phyloP scores from a whole-genome alignment of 345 rosid genomes.

The Camelina laxa region DNA sequence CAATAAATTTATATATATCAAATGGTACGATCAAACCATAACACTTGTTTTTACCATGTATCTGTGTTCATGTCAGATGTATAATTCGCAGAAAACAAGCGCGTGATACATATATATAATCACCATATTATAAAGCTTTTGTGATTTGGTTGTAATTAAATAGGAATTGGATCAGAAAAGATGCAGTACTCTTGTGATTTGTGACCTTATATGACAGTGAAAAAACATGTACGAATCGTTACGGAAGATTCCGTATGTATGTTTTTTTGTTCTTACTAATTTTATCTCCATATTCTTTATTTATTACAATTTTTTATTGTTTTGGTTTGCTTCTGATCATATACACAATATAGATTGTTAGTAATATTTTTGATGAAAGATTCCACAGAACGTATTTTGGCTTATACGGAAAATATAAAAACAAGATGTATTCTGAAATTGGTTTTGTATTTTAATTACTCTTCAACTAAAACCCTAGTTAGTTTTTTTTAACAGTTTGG shows the following conservation, averaged over 20 bases:
- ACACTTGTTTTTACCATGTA: conserved; percentile 7
- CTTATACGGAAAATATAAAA: neutral
- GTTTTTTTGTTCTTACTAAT: neutral
- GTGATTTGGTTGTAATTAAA: conserved; percentile 6
- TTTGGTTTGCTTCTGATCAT: conserved; percentile 9
- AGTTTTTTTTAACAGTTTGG: neutral
- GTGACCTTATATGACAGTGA: conserved; percentile 28
- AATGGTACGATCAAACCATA: conserved; percentile 1
- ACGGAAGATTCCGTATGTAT: conserved; percentile 40
- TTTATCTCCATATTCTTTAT: neutral
- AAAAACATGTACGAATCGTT: conserved; percentile 42
- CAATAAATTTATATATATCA: neutral
- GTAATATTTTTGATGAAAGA: conserved; percentile 15
- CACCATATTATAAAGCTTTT: neutral
- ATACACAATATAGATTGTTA: neutral
- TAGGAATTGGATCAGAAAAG: conserved; percentile 6
- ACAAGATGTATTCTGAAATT: neutral
- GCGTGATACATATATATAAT: conserved; percentile 4
- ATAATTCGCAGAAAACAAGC: neutral
- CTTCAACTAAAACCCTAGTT: neutral
- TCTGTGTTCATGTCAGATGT: conserved; percentile 25
- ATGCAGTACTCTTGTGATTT: conserved; percentile 27
- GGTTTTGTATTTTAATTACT: neutral
- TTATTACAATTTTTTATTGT: neutral
- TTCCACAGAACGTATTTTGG: neutral